These are phyloP conservation scores for Pythium chondricola DNA, from an alignment of 352 stramenopile species.

Conservation along the genomic window DNA sequence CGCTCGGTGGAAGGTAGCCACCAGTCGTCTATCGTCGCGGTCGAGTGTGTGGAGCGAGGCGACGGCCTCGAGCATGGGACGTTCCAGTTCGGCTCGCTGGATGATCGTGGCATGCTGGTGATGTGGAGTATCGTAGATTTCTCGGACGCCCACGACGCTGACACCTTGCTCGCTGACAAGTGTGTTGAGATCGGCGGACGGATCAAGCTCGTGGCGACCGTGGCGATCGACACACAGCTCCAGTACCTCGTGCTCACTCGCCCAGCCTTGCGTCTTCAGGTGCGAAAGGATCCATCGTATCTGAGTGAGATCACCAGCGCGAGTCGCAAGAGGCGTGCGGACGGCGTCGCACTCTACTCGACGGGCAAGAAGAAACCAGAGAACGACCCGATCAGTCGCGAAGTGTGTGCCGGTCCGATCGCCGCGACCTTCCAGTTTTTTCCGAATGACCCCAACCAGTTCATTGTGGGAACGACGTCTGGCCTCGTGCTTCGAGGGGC, in stretches of 20 bases:
- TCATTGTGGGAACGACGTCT: constrained; percentile 8
- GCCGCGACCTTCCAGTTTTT: constrained; percentile 46
- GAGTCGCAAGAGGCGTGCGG: neutral
- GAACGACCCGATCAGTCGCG: neutral
- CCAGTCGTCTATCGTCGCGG: constrained; percentile 34
- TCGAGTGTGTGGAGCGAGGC: constrained; percentile 30
- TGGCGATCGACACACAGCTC: constrained; percentile 50
- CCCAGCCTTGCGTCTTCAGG: neutral
- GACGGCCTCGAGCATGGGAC: constrained; percentile 10
- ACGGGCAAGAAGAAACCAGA: constrained; percentile 1
- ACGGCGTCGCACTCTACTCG: neutral
- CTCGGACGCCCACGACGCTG: constrained; percentile 27
- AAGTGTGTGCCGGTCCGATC: constrained; percentile 30
- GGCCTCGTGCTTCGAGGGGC: constrained; percentile 23
- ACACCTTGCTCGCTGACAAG: constrained; percentile 41
- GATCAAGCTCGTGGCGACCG: constrained; percentile 62
- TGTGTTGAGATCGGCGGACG: constrained; percentile 58
- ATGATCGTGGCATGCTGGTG: constrained; percentile 58
- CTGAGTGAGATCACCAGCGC: neutral
- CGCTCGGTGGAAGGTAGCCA: constrained; percentile 27
- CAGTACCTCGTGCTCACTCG: constrained; percentile 27
- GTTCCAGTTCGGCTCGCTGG: constrained; percentile 70
- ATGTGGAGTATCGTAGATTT: constrained; percentile 68
- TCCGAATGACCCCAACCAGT: constrained; percentile 53
- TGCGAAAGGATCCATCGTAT: neutral